Evolutionary conservation across 2,329 filamentous ascomycete genomes (phyloP).

Genomic region (Gaeumannomyces tritici): DNA sequence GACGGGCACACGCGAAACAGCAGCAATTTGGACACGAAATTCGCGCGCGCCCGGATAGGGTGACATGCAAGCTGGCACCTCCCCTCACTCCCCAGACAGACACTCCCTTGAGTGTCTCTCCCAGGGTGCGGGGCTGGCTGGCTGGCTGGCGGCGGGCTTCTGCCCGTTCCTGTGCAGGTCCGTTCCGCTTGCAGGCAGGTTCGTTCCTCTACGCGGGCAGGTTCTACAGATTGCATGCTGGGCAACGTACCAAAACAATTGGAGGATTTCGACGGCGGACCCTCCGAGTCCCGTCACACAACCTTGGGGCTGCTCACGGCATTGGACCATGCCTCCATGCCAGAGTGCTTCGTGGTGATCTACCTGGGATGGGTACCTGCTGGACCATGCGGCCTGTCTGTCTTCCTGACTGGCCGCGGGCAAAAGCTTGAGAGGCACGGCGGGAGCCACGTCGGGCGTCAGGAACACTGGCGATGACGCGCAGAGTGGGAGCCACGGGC

Average conservation of each 20-base stretch:
- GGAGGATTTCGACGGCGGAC: not conserved
- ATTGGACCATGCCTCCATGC: not conserved
- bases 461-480: not conserved
- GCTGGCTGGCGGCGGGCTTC: too few relatives aligned
- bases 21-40: not conserved
- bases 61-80: not conserved
- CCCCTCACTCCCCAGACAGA: too few relatives aligned
- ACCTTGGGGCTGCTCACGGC: too few relatives aligned
- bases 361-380: too few relatives aligned
- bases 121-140: too few relatives aligned
- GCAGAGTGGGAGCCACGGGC: not conserved
- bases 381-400: not conserved
- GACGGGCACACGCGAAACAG: not conserved
- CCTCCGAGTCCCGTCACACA: not conserved
- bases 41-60: not conserved
- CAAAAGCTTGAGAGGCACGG: not conserved
- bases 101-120: too few relatives aligned
- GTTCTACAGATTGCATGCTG: not conserved
- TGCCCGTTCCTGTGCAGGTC: too few relatives aligned
- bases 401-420: not conserved
- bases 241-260: not conserved
- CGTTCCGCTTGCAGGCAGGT: too few relatives aligned
- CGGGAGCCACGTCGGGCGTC: not conserved
- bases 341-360: not conserved
- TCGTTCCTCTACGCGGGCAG: too few relatives aligned